Base-by-base conservation (phyloP, 2,329 filamentous ascomycete species). In the Didymella lethalis region DNA sequence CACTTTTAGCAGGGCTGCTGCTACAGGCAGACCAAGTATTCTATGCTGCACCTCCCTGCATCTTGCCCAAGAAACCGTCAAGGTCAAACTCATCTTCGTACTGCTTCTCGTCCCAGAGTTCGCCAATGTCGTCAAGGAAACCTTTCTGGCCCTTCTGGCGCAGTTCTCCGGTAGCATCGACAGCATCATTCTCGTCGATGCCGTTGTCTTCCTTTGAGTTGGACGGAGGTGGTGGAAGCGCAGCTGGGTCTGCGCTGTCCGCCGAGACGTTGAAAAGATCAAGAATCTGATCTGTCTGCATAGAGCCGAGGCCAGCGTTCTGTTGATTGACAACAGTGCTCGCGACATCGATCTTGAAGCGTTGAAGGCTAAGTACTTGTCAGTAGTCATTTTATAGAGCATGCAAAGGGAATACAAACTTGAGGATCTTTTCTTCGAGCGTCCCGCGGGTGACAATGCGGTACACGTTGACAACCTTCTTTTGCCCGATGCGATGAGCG, bases 381-480 rank as follows among this genome's bases (percentile, higher is more conserved):
- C 66, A 72, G 62, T 51, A 38, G 32, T 6, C 36, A 26, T 25
- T 31, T 28, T 43, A 16, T 44, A 14, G 3, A 29, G 20, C n/a
- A n/a, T 11, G 31, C 23, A 34, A n/a, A 12, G 20, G 20, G 36
- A 36, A 48, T 48, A 82, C 84, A 73, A 83, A 88, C 86, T 85
- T 90, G 72, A 99, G 82, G 73, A 99, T 99, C 86, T 99, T 99
- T 83, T 99, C 95, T 78, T 99, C 95, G 48, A 99, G 81, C 2
- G 96, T 99, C 63, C 95, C 95, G 66, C 95, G 87, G 6, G 95
- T 99, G 71, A 99, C 95, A 65, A 99, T 85, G 25, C 95, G 92
- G 79, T 99, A 99, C 16, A 99, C 95, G 73, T 99, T 99, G 68
- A 99, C 95, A 36, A 98, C 95, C 85, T 98, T 99, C 87, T 99